Base-by-base conservation (phyloP, 2,329 filamentous ascomycete species). In the Lachnellula willkommii region DNA sequence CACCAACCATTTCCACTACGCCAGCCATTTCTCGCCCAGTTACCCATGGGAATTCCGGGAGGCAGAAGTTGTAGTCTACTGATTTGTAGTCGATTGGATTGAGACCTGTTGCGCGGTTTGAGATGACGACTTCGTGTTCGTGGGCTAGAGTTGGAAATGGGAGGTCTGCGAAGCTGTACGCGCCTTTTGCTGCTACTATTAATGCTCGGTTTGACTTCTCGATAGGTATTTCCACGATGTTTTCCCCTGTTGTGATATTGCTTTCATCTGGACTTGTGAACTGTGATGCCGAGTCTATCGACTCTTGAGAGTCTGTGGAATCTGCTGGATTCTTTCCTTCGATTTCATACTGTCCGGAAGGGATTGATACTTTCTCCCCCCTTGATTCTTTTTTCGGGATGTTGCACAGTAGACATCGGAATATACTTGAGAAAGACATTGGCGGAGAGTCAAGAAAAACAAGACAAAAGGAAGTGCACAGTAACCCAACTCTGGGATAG, bases 61-160 rank as follows among this genome's bases (percentile, higher is more conserved):
- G 62, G 55, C 73, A 75, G 60, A 74, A 75, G 48, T 73, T 72
- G 57, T 71, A 74, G 52, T 74, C 73, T 40, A 75, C 73, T 4
- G 65, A 69, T 36, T 63, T 51, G 22, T 75, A 71, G 56, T 81
- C 78, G 47, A 73, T 73, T 55, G 74, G 75, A 63, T 77, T 80
- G 58, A 79, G 28, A 0, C 71, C 73, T 9, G 62, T 64, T 0
- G 71, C 68, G 28, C 63, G 61, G 8, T 67, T 59, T 28, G 71
- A 60, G 5, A 76, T 70, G 48, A 75, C 70, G 9, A 77, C 65
- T 47, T 70, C 63, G 55, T 73, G 51, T 2, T 60, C 58, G 32
- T 60, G 52, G 12, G 73, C 69, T 67, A 76, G 55, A 72, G 69
- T 52, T 3, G 61, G 61, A 20, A 74, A 75, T 6, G 71, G 73